A percentile compares a stretch with the other conserved stretches of the same genome.
Conservation (phyloP, 306 rosid species). For the Argentina anserina region DNA sequence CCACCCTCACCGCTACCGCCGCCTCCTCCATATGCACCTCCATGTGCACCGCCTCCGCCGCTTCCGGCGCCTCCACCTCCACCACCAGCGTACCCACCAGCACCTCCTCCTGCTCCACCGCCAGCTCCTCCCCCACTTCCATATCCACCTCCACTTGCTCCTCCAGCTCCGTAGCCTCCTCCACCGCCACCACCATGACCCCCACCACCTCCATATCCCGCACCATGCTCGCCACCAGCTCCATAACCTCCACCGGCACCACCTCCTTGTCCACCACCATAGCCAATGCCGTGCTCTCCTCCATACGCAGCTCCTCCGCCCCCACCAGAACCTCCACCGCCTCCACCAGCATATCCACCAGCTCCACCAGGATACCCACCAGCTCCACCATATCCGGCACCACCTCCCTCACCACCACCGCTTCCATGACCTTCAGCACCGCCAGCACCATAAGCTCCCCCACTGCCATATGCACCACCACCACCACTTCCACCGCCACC, state of each 20-base stretch:
- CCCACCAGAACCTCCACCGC: slow-evolving; percentile 26
- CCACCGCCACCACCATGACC: slow-evolving; percentile 33
- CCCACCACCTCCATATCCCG: slow-evolving; percentile 16
- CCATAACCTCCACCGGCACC: slow-evolving; percentile 27
- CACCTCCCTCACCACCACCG: slow-evolving; percentile 36
- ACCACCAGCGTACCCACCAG: slow-evolving; percentile 19
- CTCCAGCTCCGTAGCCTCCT: slow-evolving; percentile 25
- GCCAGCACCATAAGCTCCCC: slow-evolving; percentile 22
- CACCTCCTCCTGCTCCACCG: slow-evolving; percentile 21
- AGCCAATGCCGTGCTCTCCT: slow-evolving; percentile 12
- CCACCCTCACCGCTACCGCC: slow-evolving; percentile 38
- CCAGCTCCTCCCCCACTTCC: slow-evolving; percentile 34
- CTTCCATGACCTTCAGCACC: slow-evolving; percentile 30
- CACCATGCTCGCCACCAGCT: slow-evolving; percentile 21
- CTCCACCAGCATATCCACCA: slow-evolving; percentile 27
- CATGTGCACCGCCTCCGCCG: slow-evolving; percentile 35
- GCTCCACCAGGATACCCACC: slow-evolving; percentile 31
- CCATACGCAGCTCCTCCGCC: slow-evolving; percentile 11
- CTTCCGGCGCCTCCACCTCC: slow-evolving; percentile 36
- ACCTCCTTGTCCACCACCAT: slow-evolving; percentile 17
- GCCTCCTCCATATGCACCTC: slow-evolving; percentile 47
- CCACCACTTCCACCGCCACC: slow-evolving; percentile 32
- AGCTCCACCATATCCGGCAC: slow-evolving; percentile 23
- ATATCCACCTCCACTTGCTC: slow-evolving; percentile 45
- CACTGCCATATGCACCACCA: slow-evolving; percentile 31